A percentile compares a stretch with the other conserved stretches of the same genome.
These are phyloP conservation scores for Lepiota brunneoincarnata DNA, from an alignment of 768 basidiomycete species.

Conservation along the genomic window DNA sequence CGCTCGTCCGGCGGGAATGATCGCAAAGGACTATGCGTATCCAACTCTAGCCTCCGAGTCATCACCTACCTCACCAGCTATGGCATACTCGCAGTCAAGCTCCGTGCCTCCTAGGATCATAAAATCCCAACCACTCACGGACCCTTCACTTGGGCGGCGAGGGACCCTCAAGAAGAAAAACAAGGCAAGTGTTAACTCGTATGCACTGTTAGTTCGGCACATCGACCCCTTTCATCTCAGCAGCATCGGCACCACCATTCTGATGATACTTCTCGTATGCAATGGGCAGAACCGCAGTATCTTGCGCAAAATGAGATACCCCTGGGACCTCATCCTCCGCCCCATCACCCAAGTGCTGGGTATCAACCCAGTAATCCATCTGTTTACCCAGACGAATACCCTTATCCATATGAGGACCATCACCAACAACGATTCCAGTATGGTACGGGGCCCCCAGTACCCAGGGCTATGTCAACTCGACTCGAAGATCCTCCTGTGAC, in stretches of 20 bases:
- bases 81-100: background rate
- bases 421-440: slow-evolving; percentile 10
- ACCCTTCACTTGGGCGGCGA: slow-evolving; percentile 6
- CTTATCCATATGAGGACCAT: slow-evolving; percentile 7
- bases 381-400: slow-evolving; percentile 7
- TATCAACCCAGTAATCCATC: background rate
- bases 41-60: background rate
- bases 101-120: slow-evolving; percentile 11
- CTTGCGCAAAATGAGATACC: slow-evolving; percentile 4
- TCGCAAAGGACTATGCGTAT: slow-evolving; percentile 11
- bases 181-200: background rate
- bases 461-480: background rate
- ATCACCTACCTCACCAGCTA: background rate
- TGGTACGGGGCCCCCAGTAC: background rate
- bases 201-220: too few relatives aligned
- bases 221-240: background rate
- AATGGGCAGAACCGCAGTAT: slow-evolving; percentile 3
- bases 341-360: background rate
- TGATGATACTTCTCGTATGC: background rate
- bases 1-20: background rate
- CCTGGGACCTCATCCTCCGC: background rate
- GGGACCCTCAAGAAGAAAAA: slow-evolving; percentile 9
- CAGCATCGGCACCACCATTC: slow-evolving; percentile 3
- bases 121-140: slow-evolving; percentile 8
- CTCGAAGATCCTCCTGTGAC: background rate